These are phyloP conservation scores for Botrytis aclada DNA, from an alignment of 2,329 filamentous ascomycete genomes.

Conservation along the genomic window DNA sequence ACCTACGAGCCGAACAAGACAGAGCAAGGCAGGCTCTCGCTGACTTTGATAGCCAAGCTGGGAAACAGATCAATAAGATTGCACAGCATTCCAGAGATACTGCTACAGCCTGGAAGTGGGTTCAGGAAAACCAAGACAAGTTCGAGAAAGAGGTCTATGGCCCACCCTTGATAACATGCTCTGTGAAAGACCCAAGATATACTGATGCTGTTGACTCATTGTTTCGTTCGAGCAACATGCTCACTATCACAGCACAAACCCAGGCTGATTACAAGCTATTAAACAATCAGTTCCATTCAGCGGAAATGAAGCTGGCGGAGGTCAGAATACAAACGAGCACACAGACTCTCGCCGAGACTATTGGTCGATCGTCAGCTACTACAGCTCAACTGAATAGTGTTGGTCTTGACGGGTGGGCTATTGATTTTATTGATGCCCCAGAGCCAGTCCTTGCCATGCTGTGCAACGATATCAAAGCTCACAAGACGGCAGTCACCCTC, in stretches of 20 bases:
- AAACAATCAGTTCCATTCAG: constrained; percentile 59
- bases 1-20: constrained; percentile 42
- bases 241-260: constrained; percentile 72
- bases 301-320: constrained; percentile 60
- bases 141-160: constrained; percentile 64
- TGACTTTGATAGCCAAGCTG: constrained; percentile 68
- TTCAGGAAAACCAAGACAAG: constrained; percentile 62
- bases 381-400: constrained; percentile 51
- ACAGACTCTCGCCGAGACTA: constrained; percentile 53
- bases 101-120: constrained; percentile 74
- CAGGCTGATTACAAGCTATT: constrained; percentile 72
- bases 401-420: constrained; percentile 77
- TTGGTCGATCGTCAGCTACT: constrained; percentile 41
- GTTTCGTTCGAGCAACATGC: constrained; percentile 51
- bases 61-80: constrained; percentile 69
- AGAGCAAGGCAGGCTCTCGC: constrained; percentile 49
- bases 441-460: constrained; percentile 84
- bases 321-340: constrained; percentile 59
- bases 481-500: constrained; percentile 64
- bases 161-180: constrained; percentile 63
- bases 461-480: constrained; percentile 68
- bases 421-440: constrained; percentile 78
- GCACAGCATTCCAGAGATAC: constrained; percentile 59
- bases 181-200: constrained; percentile 56
- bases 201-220: constrained; percentile 58